Conservation (phyloP, 2,329 filamentous ascomycete genomes). For the Acrocalymma vagum region DNA sequence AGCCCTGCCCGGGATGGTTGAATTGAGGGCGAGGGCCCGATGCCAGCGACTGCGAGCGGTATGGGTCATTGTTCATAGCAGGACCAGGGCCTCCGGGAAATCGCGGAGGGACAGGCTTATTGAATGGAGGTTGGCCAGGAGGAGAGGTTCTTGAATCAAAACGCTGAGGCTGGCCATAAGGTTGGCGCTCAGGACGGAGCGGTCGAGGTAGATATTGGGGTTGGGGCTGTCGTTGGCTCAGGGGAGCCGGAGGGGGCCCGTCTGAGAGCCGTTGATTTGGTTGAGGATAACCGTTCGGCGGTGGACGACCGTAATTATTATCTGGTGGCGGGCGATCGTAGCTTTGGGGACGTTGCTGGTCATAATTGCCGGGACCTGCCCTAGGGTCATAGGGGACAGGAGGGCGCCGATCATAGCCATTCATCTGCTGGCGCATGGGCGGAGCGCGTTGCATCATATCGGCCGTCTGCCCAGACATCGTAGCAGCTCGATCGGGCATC, state of each 20-base stretch:
- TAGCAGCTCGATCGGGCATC: constrained; percentile 76
- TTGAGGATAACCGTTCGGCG: constrained; percentile 51
- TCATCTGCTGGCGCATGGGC: constrained; percentile 63
- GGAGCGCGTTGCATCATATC: constrained; percentile 70
- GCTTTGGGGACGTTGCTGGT: constrained; percentile 37
- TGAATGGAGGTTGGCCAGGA: constrained; percentile 58
- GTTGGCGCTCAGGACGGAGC: constrained; percentile 69
- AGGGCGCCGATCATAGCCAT: constrained; percentile 49
- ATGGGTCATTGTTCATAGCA: constrained; percentile 83
- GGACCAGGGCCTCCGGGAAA: constrained; percentile 65
- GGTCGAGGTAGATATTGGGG: constrained; percentile 69
- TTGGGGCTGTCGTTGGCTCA: constrained; percentile 52
- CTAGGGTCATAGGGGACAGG: constrained; percentile 39
- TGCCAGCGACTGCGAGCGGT: constrained; percentile 92
- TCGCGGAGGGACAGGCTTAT: constrained; percentile 65
- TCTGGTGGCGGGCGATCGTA: constrained; percentile 32
- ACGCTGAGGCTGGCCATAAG: constrained; percentile 77
- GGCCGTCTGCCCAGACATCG: constrained; percentile 60
- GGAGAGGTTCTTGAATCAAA: constrained; percentile 67
- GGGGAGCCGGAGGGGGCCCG: constrained; percentile 38
- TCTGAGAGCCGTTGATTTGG: constrained; percentile 44
- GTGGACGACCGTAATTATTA: constrained; percentile 38
- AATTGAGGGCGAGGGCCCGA: constrained; percentile 76
- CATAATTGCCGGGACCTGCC: constrained; percentile 24
- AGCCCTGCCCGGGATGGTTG: constrained; percentile 61